Evolutionary conservation across 1,139 yeast species (phyloP).

Genomic region (Suhomyces chickasaworum): DNA sequence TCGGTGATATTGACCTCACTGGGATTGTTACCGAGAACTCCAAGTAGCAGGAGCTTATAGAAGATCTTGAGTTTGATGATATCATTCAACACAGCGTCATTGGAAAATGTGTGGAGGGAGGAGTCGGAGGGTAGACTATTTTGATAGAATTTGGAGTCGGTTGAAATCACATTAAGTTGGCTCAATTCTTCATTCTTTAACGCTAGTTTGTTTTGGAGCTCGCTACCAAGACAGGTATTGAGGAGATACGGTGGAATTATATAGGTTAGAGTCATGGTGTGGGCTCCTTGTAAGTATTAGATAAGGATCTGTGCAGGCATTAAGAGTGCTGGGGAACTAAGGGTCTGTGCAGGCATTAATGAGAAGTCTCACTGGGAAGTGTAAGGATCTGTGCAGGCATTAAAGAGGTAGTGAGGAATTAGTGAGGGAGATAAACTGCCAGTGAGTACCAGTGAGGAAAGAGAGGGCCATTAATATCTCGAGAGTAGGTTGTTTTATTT

Average conservation of each 20-base stretch:
- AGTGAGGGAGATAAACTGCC: no score
- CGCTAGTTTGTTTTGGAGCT: conserved; percentile 30
- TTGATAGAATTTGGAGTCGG: conserved; percentile 29
- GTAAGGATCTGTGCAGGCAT: neutral
- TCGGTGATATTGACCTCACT: conserved; percentile 26
- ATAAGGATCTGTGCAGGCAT: conserved; percentile 3
- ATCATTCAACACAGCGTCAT: conserved; percentile 34
- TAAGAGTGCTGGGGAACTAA: no score
- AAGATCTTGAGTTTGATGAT: conserved; percentile 39
- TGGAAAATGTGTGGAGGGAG: conserved; percentile 27
- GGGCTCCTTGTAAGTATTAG: conserved; percentile 1
- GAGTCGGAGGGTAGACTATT: conserved; percentile 17
- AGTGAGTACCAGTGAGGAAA: no score
- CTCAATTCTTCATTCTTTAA: conserved; percentile 31
- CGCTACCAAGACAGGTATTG: conserved; percentile 40
- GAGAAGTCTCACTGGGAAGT: no score
- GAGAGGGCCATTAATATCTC: no score
- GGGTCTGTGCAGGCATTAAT: no score
- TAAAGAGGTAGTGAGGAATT: no score
- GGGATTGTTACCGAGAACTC: conserved; percentile 42
- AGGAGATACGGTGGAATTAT: conserved; percentile 50
- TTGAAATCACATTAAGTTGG: conserved; percentile 29
- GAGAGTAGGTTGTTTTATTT: no score
- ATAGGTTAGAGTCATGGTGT: conserved; percentile 21
- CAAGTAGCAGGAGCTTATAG: conserved; percentile 41